A percentile compares a stretch with the other conserved stretches of the same genome.
phyloP scores from a whole-genome alignment of 768 basidiomycete genomes.

The Xerocomellus amylosporus region DNA sequence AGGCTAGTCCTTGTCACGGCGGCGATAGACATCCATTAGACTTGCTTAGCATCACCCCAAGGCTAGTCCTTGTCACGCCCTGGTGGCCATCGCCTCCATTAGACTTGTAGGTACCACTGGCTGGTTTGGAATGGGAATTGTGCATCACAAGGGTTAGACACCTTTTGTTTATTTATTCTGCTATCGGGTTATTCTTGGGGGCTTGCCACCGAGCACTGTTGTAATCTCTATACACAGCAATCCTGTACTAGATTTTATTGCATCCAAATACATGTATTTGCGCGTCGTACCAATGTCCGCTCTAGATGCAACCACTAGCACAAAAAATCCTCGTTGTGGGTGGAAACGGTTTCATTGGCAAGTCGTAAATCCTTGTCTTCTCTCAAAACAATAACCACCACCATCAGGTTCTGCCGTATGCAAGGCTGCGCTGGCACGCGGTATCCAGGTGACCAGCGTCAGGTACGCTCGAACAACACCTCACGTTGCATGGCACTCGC shows the following conservation, averaged over 20 bases:
- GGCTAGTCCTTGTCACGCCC: too few relatives aligned
- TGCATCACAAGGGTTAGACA: constrained; percentile 2
- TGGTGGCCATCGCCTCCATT: too few relatives aligned
- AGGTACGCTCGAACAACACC: constrained; percentile 47
- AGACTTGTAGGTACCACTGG: background rate
- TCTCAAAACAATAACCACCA: constrained; percentile 2
- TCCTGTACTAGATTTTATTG: constrained; percentile 1
- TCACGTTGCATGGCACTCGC: background rate
- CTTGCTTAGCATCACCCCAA: background rate
- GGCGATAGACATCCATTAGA: too few relatives aligned
- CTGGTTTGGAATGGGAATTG: background rate
- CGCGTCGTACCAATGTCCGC: background rate
- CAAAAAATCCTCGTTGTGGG: constrained; percentile 87
- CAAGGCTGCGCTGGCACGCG: constrained; percentile 77
- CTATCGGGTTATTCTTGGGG: constrained; percentile 15
- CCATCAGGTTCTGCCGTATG: constrained; percentile 87
- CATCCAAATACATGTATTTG: background rate
- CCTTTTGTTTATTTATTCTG: constrained; percentile 2
- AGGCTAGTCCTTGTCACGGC: too few relatives aligned
- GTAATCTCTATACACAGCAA: background rate
- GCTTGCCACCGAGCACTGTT: constrained; percentile 11
- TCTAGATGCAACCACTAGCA: constrained; percentile 28
- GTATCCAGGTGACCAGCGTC: constrained; percentile 86
- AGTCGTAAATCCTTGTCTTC: constrained; percentile 6
- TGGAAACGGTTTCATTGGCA: constrained; percentile 98